Evolutionary conservation across 2,329 filamentous ascomycete genomes (phyloP).

Genomic region (Purpureocillium lavendulum): DNA sequence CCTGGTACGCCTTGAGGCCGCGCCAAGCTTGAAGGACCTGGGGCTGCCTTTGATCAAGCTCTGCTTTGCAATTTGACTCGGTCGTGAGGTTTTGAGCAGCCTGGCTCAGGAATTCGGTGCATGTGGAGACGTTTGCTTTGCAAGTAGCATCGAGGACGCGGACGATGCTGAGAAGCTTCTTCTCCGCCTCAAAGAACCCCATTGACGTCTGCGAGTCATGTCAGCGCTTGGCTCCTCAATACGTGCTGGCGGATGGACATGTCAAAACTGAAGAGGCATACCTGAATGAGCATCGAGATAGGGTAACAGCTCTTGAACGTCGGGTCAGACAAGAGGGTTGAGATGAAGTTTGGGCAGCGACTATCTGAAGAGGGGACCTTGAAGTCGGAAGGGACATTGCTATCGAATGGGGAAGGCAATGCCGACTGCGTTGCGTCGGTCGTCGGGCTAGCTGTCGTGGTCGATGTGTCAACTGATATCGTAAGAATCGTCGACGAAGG

Average conservation of each 20-base stretch:
- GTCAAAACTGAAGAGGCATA: constrained; percentile 26
- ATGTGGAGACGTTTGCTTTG: constrained; percentile 55
- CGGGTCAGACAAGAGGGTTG: constrained; percentile 53
- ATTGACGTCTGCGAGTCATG: constrained; percentile 58
- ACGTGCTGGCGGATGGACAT: background rate
- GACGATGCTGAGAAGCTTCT: constrained; percentile 63
- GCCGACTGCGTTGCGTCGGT: constrained; percentile 14
- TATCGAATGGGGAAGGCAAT: constrained; percentile 61
- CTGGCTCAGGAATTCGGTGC: constrained; percentile 53
- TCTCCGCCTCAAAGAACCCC: constrained; percentile 73
- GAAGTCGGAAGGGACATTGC: constrained; percentile 54
- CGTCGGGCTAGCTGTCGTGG: background rate
- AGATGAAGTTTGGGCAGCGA: constrained; percentile 60
- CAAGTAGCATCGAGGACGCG: constrained; percentile 75
- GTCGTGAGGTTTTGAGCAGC: constrained; percentile 59
- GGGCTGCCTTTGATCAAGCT: constrained; percentile 59
- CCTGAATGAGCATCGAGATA: constrained; percentile 74
- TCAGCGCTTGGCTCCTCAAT: background rate
- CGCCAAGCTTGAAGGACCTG: constrained; percentile 66
- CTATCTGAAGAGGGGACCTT: constrained; percentile 36
- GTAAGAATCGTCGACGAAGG: background rate
- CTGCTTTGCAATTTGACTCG: constrained; percentile 58
- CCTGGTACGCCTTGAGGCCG: constrained; percentile 68
- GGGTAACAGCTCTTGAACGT: constrained; percentile 71
- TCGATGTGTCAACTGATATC: background rate